Conservation (phyloP, 768 basidiomycete genomes). For the Mycena olivaceomarginata region DNA sequence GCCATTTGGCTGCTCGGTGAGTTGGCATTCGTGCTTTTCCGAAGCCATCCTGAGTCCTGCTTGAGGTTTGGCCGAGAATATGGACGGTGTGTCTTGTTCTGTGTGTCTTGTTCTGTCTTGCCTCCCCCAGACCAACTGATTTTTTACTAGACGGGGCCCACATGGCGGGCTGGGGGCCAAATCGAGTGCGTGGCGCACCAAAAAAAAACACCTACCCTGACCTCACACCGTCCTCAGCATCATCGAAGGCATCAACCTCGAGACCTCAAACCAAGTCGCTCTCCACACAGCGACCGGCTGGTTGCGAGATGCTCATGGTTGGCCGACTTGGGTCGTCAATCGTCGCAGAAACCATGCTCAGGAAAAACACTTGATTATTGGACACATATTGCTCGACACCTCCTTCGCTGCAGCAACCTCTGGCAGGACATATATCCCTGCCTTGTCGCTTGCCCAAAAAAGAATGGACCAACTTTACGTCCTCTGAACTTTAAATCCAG, state of each 20-base stretch:
- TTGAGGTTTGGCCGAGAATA: conserved; percentile 69
- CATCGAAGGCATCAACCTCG: conserved; percentile 89
- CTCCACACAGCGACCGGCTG: conserved; percentile 80
- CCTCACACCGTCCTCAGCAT: conserved; percentile 64
- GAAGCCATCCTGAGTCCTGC: conserved; percentile 11
- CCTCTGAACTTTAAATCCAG: too few species aligned
- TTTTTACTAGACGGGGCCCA: conserved; percentile 48
- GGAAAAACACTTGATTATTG: too few species aligned
- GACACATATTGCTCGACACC: too few species aligned
- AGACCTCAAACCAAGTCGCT: conserved; percentile 84
- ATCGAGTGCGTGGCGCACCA: conserved; percentile 61
- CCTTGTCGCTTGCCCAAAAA: too few species aligned
- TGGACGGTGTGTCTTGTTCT: conserved; percentile 61
- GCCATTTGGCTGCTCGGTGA: conserved; percentile 72
- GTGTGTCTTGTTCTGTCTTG: too few species aligned
- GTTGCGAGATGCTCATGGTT: too few species aligned
- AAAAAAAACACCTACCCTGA: neutral
- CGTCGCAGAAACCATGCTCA: too few species aligned
- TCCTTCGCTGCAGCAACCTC: too few species aligned
- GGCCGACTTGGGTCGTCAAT: too few species aligned
- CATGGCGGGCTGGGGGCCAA: conserved; percentile 69
- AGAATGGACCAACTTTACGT: too few species aligned
- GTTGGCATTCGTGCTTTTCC: conserved; percentile 38
- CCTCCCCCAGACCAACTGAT: conserved; percentile 10
- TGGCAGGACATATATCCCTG: too few species aligned